Conservation (phyloP, 805 yeast genomes). For the Lipomyces spencermartinsiae region DNA sequence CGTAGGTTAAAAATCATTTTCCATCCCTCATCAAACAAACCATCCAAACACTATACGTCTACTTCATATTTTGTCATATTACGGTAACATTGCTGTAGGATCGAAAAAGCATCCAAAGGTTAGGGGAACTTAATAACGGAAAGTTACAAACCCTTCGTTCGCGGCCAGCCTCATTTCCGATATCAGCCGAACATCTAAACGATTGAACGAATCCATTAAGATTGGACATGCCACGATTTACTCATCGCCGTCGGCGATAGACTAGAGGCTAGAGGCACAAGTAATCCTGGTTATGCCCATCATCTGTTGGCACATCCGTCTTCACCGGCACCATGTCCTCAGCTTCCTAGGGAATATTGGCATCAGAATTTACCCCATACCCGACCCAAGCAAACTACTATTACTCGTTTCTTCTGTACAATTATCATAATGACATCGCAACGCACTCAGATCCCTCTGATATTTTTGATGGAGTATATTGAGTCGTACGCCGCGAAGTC, state of each 20-base stretch:
- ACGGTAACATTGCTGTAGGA: too few species aligned
- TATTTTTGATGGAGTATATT: not conserved
- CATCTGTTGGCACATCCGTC: not conserved
- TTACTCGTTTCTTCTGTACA: not conserved
- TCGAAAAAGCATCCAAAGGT: too few species aligned
- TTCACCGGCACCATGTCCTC: constrained; percentile 3
- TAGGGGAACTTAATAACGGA: too few species aligned
- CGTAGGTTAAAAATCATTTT: too few species aligned
- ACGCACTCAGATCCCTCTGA: not conserved
- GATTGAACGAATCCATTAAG: constrained; percentile 6
- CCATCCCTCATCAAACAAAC: too few species aligned
- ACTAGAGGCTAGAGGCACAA: not conserved
- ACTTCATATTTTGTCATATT: too few species aligned
- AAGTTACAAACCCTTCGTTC: too few species aligned
- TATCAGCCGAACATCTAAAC: not conserved
- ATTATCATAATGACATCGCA: not conserved
- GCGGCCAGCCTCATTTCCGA: constrained; percentile 4
- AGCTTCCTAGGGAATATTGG: not conserved
- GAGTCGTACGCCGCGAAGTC: not conserved
- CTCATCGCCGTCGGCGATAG: not conserved
- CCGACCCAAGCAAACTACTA: not conserved
- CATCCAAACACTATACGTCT: too few species aligned
- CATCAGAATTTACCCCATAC: not conserved
- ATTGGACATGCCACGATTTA: constrained; percentile 1
- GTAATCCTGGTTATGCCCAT: not conserved